Conservation (phyloP, 2,329 filamentous ascomycete species). For the Scytalidium sp. region DNA sequence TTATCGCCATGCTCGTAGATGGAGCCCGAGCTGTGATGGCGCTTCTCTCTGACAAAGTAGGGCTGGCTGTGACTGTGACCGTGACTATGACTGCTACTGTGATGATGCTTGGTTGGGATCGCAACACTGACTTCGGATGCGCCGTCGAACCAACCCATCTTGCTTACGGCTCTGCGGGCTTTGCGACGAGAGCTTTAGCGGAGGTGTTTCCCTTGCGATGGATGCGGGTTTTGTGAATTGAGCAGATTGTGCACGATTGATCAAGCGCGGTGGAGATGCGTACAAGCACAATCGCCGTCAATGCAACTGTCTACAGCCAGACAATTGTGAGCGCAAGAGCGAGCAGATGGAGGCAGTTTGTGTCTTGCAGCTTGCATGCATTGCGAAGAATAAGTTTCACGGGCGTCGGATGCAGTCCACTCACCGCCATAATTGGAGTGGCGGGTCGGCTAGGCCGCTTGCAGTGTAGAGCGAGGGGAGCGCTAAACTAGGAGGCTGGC, state of each 20-base stretch:
- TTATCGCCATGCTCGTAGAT: constrained; percentile 39
- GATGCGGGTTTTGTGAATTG: too few relatives aligned
- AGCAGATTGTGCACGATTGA: too few relatives aligned
- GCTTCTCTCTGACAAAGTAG: constrained; percentile 2
- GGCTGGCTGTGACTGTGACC: too few relatives aligned
- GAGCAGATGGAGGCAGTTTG: too few relatives aligned
- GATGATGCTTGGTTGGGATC: constrained; percentile 9
- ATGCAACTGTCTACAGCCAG: too few relatives aligned
- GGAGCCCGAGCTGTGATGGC: constrained; percentile 35
- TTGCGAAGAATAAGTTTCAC: not conserved
- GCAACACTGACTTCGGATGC: constrained; percentile 26
- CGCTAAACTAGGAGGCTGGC: not conserved
- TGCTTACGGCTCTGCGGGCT: constrained; percentile 3
- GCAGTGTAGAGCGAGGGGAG: not conserved
- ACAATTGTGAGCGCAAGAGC: too few relatives aligned
- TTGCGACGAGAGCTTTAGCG: too few relatives aligned
- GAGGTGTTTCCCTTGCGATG: too few relatives aligned
- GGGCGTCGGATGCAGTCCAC: not conserved
- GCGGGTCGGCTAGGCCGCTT: not conserved
- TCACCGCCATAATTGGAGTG: not conserved
- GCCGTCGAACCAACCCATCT: constrained; percentile 45
- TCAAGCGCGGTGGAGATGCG: too few relatives aligned
- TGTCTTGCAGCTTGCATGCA: not conserved
- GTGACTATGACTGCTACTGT: constrained; percentile 26
- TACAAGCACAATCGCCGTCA: too few relatives aligned